These are phyloP conservation scores for Drosera capensis DNA, from an alignment of 148 eudicot species.

Conservation along the genomic window DNA sequence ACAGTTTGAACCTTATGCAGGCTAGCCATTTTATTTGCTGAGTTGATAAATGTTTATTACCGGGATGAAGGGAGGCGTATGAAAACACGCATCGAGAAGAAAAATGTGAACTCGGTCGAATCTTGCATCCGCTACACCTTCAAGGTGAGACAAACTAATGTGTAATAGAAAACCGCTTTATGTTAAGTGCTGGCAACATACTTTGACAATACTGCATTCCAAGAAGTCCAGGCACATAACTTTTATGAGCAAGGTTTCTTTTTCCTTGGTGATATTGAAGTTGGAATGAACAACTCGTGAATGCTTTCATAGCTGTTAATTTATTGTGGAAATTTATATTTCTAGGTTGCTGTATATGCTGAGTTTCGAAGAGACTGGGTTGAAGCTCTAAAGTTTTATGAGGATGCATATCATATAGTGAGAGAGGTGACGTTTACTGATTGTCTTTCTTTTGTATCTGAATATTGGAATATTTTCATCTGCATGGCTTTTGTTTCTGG, in stretches of 20 bases:
- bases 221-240: no score
- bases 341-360: conserved; percentile 96
- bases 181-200: not conserved
- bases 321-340: conserved; percentile 6
- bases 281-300: no score
- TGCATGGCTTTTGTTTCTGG: no score
- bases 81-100: conserved; percentile 71
- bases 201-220: no score
- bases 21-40: conserved; percentile 52
- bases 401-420: conserved; percentile 79
- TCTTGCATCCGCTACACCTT: conserved; percentile 74
- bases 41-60: conserved; percentile 54
- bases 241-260: no score
- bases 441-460: conserved; percentile 1
- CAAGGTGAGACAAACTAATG: conserved; percentile 32
- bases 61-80: conserved; percentile 84
- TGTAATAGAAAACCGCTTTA: not conserved
- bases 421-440: conserved; percentile 47
- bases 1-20: conserved; percentile 24
- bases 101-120: conserved; percentile 49
- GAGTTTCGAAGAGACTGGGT: conserved; percentile 97
- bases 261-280: no score
- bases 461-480: no score
- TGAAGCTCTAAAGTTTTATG: conserved; percentile 82
- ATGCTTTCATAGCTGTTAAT: not conserved